Percentiles rank a stretch among this genome's conserved stretches.
phyloP scores from a whole-genome alignment of 768 basidiomycete species.

The Xerocomellus intermedius region DNA sequence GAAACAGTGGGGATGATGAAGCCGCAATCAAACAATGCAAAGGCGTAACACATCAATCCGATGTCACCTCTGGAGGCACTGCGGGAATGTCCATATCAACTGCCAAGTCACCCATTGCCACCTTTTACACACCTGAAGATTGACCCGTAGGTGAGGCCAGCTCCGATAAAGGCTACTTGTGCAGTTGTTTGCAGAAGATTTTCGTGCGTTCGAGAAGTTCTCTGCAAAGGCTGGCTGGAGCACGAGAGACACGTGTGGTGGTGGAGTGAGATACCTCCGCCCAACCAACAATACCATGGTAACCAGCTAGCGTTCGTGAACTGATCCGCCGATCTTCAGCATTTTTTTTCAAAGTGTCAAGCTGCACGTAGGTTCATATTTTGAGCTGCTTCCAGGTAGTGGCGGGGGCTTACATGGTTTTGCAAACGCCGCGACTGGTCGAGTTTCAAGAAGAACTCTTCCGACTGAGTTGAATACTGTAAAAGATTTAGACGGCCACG shows the following conservation, averaged over 20 bases:
- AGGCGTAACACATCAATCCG: slow-evolving; percentile 18
- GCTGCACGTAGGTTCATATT: neutral
- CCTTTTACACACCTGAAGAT: slow-evolving; percentile 23
- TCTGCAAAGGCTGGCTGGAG: neutral
- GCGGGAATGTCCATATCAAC: neutral
- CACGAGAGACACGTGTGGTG: neutral
- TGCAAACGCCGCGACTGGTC: neutral
- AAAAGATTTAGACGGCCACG: neutral
- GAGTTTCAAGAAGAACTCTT: neutral
- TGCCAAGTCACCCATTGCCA: neutral
- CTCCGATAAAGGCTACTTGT: slow-evolving; percentile 5
- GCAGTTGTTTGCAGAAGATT: neutral
- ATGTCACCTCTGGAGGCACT: slow-evolving; percentile 22
- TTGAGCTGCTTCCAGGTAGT: neutral
- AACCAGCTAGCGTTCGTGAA: slow-evolving; percentile 19
- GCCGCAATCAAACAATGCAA: slow-evolving; percentile 28
- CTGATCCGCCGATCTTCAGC: neutral
- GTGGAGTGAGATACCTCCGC: slow-evolving; percentile 6
- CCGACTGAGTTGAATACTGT: neutral
- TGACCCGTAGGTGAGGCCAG: slow-evolving; percentile 22
- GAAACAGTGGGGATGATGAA: slow-evolving; percentile 25
- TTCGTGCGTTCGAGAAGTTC: slow-evolving; percentile 6
- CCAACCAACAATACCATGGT: slow-evolving; percentile 24
- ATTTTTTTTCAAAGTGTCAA: neutral
- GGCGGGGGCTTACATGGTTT: neutral